Evolutionary conservation across 164 flowering plant genomes (phyloP).

Genomic region (Tinospora cordifolia): DNA sequence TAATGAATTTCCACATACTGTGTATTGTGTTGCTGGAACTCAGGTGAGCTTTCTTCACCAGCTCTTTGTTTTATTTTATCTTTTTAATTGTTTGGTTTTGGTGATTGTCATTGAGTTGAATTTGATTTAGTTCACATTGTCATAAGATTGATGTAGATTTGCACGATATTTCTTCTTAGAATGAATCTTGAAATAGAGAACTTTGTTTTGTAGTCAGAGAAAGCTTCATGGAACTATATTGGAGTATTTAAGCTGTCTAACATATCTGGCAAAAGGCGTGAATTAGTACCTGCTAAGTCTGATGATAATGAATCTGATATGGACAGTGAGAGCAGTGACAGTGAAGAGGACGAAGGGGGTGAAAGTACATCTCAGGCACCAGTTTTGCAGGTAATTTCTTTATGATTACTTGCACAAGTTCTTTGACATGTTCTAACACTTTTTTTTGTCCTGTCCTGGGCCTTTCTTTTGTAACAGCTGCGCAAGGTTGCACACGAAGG

Average conservation of each 20-base stretch:
- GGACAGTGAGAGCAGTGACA: slow-evolving; percentile 45
- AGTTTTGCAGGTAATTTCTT: slow-evolving; percentile 48
- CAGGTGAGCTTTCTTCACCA: slow-evolving; percentile 41
- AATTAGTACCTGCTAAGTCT: slow-evolving; percentile 42
- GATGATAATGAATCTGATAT: slow-evolving; percentile 42
- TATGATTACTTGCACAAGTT: background rate
- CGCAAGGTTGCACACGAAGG: slow-evolving; percentile 82
- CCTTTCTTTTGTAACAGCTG: slow-evolving; percentile 37
- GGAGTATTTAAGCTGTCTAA: slow-evolving; percentile 70
- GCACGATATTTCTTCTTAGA: background rate
- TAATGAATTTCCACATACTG: slow-evolving; percentile 73
- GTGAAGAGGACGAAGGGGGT: slow-evolving; percentile 52
- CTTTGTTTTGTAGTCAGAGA: slow-evolving; percentile 56
- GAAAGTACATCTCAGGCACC: slow-evolving; percentile 43
- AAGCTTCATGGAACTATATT: slow-evolving; percentile 61
- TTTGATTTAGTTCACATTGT: background rate
- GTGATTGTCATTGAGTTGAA: background rate
- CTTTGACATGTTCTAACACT: background rate
- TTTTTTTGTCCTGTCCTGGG: background rate
- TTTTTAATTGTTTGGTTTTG: background rate
- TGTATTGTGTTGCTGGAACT: slow-evolving; percentile 79
- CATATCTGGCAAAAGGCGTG: slow-evolving; percentile 74
- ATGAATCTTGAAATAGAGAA: background rate
- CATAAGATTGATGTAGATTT: background rate
- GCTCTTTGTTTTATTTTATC: background rate